These are phyloP conservation scores for Venturiaceae sp. DNA, from an alignment of 2,329 filamentous ascomycete genomes.

Conservation along the genomic window DNA sequence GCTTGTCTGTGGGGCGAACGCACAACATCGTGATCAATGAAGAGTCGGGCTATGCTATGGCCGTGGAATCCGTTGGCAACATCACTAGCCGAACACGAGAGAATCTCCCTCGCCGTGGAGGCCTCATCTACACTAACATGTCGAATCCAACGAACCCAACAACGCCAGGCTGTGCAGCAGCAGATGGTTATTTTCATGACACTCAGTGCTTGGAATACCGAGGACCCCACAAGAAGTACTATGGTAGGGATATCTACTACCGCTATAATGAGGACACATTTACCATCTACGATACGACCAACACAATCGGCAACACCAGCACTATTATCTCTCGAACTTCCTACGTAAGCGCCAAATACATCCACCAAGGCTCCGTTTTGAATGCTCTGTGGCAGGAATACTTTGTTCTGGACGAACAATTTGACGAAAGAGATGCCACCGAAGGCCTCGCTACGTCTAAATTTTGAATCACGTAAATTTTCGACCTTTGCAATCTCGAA, in stretches of 20 bases:
- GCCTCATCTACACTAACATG: constrained; percentile 51
- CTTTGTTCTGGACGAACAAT: too few relatives aligned
- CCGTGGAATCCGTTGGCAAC: constrained; percentile 28
- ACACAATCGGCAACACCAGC: constrained; percentile 29
- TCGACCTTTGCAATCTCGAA: constrained; percentile 33
- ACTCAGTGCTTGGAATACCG: constrained; percentile 36
- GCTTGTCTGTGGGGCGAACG: constrained; percentile 32
- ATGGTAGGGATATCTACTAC: constrained; percentile 45
- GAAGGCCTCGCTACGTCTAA: too few relatives aligned
- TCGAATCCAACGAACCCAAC: constrained; percentile 42
- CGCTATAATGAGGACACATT: constrained; percentile 44
- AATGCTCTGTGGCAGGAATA: too few relatives aligned
- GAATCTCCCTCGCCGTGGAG: constrained; percentile 31
- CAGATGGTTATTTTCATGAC: constrained; percentile 41
- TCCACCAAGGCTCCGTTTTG: constrained; percentile 47
- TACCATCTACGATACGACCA: constrained; percentile 41
- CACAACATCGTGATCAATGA: constrained; percentile 44
- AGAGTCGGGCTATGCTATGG: constrained; percentile 32
- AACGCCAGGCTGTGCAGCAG: constrained; percentile 42
- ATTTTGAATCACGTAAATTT: constrained; percentile 40
- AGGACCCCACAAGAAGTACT: constrained; percentile 39
- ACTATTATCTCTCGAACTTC: constrained; percentile 42
- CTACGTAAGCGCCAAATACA: constrained; percentile 48
- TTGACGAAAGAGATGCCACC: too few relatives aligned
- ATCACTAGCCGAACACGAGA: background rate